A percentile compares a stretch with the other conserved stretches of the same genome.
These are phyloP conservation scores for Ogataea minuta DNA, from an alignment of 805 yeast genomes.

Conservation along the genomic window DNA sequence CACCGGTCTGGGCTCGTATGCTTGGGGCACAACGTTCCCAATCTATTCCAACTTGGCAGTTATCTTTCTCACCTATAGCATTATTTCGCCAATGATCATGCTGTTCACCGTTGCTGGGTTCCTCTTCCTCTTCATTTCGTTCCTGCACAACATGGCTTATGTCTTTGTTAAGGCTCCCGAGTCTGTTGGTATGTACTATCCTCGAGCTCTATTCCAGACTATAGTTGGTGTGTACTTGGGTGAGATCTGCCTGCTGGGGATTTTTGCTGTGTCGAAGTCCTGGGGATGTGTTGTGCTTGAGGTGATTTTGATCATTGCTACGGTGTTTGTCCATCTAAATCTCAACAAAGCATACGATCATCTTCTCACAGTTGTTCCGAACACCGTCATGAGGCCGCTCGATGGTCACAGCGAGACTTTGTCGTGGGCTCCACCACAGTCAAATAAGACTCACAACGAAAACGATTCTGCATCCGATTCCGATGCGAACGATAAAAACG, in stretches of 20 bases:
- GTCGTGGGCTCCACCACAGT: slow-evolving; percentile 40
- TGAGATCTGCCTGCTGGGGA: slow-evolving; percentile 79
- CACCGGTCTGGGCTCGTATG: slow-evolving; percentile 46
- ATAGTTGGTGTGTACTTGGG: slow-evolving; percentile 86
- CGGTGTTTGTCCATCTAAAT: slow-evolving; percentile 67
- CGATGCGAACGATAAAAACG: slow-evolving; percentile 1
- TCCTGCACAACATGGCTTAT: slow-evolving; percentile 73
- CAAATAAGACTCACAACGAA: neutral
- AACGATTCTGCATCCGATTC: slow-evolving; percentile 3
- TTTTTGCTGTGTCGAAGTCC: slow-evolving; percentile 85
- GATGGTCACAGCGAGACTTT: slow-evolving; percentile 68
- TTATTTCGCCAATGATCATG: slow-evolving; percentile 80
- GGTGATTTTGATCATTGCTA: slow-evolving; percentile 59
- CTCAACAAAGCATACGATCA: slow-evolving; percentile 65
- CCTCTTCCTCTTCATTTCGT: slow-evolving; percentile 70
- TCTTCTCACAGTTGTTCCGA: slow-evolving; percentile 57
- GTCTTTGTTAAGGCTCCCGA: slow-evolving; percentile 67
- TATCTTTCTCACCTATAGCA: slow-evolving; percentile 62
- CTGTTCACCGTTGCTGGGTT: slow-evolving; percentile 73
- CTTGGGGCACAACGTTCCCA: slow-evolving; percentile 82
- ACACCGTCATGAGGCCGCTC: slow-evolving; percentile 72
- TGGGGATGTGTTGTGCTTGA: slow-evolving; percentile 92
- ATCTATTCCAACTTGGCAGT: slow-evolving; percentile 68
- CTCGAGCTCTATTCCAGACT: slow-evolving; percentile 85
- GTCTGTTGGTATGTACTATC: slow-evolving; percentile 78